Conservation (phyloP, 2,329 filamentous ascomycete genomes). For the Claviceps cyperi region DNA sequence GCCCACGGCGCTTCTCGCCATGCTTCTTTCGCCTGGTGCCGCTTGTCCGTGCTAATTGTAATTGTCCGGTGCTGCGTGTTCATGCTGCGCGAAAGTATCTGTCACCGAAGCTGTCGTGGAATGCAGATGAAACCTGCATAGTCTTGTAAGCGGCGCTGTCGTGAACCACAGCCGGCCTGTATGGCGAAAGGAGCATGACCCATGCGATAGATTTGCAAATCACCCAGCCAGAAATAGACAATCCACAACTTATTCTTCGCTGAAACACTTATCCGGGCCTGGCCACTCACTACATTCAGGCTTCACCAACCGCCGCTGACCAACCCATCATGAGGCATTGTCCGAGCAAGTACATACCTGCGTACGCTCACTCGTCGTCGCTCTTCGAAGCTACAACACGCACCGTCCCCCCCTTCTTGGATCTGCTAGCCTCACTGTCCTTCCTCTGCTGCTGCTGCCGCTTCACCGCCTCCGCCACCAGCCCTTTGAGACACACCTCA, state of each 20-base stretch:
- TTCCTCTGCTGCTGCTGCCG: conserved; percentile 27
- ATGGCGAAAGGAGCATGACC: not conserved
- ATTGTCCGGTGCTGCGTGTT: too few species aligned
- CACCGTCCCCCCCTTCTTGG: conserved; percentile 28
- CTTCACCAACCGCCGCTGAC: too few species aligned
- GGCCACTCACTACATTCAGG: not conserved
- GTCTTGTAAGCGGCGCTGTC: not conserved
- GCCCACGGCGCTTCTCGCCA: not conserved
- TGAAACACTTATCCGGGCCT: not conserved
- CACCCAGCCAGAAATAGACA: not conserved
- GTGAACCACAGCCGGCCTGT: not conserved
- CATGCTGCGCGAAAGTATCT: too few species aligned
- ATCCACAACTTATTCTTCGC: not conserved
- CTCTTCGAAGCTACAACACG: conserved; percentile 28
- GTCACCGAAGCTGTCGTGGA: not conserved
- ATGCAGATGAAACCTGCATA: not conserved
- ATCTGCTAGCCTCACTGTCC: conserved; percentile 25
- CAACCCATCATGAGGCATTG: not conserved
- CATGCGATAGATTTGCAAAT: not conserved
- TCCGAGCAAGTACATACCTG: not conserved
- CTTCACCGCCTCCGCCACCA: conserved; percentile 59
- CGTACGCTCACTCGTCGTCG: conserved; percentile 19
- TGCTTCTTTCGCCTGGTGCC: not conserved
- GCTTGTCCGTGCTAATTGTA: too few species aligned
- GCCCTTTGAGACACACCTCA: conserved; percentile 68